Percentiles rank a stretch among this genome's conserved stretches.
These are phyloP conservation scores for Staphylotrichum tortipilum DNA, from an alignment of 495 filamentous ascomycete species.

Conservation along the genomic window DNA sequence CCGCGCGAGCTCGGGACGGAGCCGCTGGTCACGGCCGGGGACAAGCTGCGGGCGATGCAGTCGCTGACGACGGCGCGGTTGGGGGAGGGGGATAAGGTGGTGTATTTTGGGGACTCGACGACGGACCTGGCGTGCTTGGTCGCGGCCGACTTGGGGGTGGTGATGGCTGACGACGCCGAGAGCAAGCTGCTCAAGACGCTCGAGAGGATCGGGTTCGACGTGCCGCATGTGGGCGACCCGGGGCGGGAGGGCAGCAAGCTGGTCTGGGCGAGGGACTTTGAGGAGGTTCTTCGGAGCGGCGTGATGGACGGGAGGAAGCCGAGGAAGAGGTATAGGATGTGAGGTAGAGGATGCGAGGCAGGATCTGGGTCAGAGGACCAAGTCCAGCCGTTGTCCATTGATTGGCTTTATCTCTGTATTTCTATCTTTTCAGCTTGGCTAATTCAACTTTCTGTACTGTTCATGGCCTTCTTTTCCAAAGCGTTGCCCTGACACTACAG, in stretches of 20 bases:
- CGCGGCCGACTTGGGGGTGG: slow-evolving; percentile 26
- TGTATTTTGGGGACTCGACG: slow-evolving; percentile 29
- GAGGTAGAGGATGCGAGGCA: too few species aligned
- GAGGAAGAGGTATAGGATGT: neutral
- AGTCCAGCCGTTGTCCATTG: too few species aligned
- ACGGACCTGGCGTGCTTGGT: slow-evolving; percentile 32
- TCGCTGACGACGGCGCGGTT: neutral
- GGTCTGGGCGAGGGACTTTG: slow-evolving; percentile 26
- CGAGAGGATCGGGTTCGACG: slow-evolving; percentile 27
- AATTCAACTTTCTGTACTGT: too few species aligned
- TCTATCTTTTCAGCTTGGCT: too few species aligned
- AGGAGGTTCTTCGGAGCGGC: slow-evolving; percentile 14
- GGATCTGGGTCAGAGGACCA: too few species aligned
- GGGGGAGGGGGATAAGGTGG: slow-evolving; percentile 3
- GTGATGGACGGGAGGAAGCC: slow-evolving; percentile 14
- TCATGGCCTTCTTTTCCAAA: too few species aligned
- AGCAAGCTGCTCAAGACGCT: slow-evolving; percentile 30
- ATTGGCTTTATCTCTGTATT: too few species aligned
- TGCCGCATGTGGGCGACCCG: slow-evolving; percentile 23
- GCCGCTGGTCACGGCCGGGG: slow-evolving; percentile 16
- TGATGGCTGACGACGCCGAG: slow-evolving; percentile 29
- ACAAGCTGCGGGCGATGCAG: slow-evolving; percentile 19
- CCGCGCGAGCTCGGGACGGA: slow-evolving; percentile 20
- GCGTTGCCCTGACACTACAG: too few species aligned
- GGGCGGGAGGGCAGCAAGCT: neutral